Evolutionary conservation across 1,284 basidiomycete genomes (phyloP).

Genomic region (Wolfiporia cocos): DNA sequence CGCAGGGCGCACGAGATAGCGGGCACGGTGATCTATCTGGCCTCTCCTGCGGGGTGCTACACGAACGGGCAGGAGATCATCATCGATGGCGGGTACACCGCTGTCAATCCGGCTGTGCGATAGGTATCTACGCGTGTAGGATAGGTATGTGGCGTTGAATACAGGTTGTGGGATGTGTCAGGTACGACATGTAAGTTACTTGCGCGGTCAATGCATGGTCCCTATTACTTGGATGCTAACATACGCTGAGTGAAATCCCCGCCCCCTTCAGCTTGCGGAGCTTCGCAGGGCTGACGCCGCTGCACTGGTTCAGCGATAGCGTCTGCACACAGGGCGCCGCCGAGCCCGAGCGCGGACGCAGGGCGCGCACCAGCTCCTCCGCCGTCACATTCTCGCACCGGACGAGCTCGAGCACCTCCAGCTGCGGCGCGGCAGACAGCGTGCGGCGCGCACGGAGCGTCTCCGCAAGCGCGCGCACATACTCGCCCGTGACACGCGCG

Average conservation of each 20-base stretch:
- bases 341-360: slow-evolving; percentile 12
- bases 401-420: slow-evolving; percentile 21
- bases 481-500: slow-evolving; percentile 16
- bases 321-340: background rate
- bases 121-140: too few relatives aligned
- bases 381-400: slow-evolving; percentile 17
- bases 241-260: too few relatives aligned
- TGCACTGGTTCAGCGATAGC: background rate
- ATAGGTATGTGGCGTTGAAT: too few relatives aligned
- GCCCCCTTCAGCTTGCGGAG: slow-evolving; percentile 1
- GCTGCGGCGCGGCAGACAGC: slow-evolving; percentile 8
- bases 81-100: slow-evolving; percentile 66
- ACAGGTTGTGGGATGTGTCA: too few relatives aligned
- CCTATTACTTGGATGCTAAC: too few relatives aligned
- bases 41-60: slow-evolving; percentile 64
- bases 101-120: slow-evolving; percentile 56
- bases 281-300: background rate
- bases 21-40: slow-evolving; percentile 68
- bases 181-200: too few relatives aligned
- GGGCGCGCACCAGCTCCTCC: slow-evolving; percentile 19
- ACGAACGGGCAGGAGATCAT: slow-evolving; percentile 70
- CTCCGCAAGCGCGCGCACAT: slow-evolving; percentile 16
- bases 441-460: slow-evolving; percentile 12
- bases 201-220: too few relatives aligned
- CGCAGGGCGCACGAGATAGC: slow-evolving; percentile 63